Evolutionary conservation across 2,329 filamentous ascomycete species (phyloP), one percentile per base, ranked within the genome.

Genomic region (Stachybotrys chlorohalonatus): DNA sequence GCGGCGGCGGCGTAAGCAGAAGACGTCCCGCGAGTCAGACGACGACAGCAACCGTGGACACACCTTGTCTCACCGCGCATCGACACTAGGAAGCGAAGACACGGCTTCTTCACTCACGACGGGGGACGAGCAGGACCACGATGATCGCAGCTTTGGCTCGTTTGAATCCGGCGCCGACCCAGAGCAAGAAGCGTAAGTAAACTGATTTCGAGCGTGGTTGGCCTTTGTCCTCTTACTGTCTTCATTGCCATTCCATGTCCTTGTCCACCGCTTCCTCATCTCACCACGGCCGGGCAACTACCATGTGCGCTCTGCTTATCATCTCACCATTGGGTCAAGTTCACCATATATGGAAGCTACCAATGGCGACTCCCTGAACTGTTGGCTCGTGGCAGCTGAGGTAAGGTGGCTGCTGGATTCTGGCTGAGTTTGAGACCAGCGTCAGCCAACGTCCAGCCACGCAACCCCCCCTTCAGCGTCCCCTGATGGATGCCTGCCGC

Each of bases 51-150:
- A 62, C 57, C 60, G 62, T 46, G 62, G 53, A 65, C 72, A n/a
- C 15, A 47, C 62, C 60, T 69, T 59, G 65, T 69, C 58, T 63
- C 76, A 63, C 66, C 73, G 59, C 62, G 73, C 65, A 63, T 36
- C 51, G 57, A 70, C 71, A 66, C 67, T 68, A 59, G 66, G 66
- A 45, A 69, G 66, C 62, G 69, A 71, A 53, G 64, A 60, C 53
- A 57, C 62, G 39, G 60, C 54, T 31, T 70, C 69, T 31, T 59
- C 61, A 47, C 60, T 59, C 47, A 59, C 66, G 46, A 59, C 62
- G 47, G 69, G 68, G 8, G 67, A 69, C 31, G 68, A 70, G 42
- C 67, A 71, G 42, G 62, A 52, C 32, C 31, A 54, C 9, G 63
- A 69, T 50, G 58, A 57, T 47, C 62, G 60, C 54, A 72, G 68